Percentiles rank a stretch among this genome's conserved stretches.
These are phyloP conservation scores for Wickerhamomyces silvicola DNA, from an alignment of 805 yeast species.

Conservation along the genomic window DNA sequence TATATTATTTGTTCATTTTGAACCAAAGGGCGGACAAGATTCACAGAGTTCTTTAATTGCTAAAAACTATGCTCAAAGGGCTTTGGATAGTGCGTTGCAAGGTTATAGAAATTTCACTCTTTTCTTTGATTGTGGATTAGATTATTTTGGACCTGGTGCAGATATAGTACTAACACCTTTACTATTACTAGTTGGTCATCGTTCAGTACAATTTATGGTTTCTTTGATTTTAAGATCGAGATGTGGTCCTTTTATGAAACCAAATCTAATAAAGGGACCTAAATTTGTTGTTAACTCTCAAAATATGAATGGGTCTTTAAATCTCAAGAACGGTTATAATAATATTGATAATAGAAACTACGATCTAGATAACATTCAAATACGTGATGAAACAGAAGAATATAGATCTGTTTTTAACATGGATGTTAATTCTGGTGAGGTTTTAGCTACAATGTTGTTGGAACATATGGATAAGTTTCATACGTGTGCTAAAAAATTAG, in stretches of 20 bases:
- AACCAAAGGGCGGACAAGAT: constrained; percentile 33
- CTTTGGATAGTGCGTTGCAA: constrained; percentile 36
- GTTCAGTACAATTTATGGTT: constrained; percentile 53
- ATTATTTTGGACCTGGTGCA: constrained; percentile 31
- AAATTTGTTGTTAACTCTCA: constrained; percentile 8
- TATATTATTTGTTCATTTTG: constrained; percentile 38
- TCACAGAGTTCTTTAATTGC: constrained; percentile 28
- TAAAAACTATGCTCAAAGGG: constrained; percentile 34
- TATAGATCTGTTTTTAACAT: constrained; percentile 24
- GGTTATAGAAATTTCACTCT: constrained; percentile 36
- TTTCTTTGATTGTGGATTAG: constrained; percentile 32
- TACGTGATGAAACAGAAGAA: constrained; percentile 17
- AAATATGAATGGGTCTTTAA: constrained; percentile 10
- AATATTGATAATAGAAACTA: constrained; percentile 18
- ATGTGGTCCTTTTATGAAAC: constrained; percentile 35
- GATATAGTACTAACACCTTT: constrained; percentile 44
- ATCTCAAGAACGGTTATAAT: constrained; percentile 5
- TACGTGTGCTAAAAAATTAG: constrained; percentile 37
- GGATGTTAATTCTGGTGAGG: constrained; percentile 31
- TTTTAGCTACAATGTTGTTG: constrained; percentile 30
- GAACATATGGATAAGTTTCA: constrained; percentile 37
- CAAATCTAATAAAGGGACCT: constrained; percentile 3
- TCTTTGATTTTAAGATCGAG: constrained; percentile 44
- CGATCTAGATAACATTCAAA: constrained; percentile 15
- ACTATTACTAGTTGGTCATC: constrained; percentile 45